Evolutionary conservation across 331 rosid species (phyloP), one percentile per base, ranked within the genome.

Genomic region (Phaseolus coccineus): DNA sequence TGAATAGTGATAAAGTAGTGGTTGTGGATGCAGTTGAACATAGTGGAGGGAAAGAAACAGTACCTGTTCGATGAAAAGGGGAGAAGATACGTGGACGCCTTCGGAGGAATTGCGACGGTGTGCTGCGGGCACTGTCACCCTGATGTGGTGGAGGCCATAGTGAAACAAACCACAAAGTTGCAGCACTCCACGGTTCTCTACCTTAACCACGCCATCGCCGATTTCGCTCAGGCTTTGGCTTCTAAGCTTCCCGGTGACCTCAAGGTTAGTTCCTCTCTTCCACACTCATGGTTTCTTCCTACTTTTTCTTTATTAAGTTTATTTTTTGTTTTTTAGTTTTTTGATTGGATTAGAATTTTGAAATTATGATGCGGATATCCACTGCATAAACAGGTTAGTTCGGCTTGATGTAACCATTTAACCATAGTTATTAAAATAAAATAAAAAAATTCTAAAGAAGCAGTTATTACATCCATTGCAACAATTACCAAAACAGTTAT

Each of bases 81-180:
- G 1, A 84, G 85, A 51, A 86, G 98, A 68, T 93, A 91, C 56
- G 39, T 93, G 67, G 98, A 93, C 59, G 98, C 90, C 1, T 93
- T 91, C 39, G 98, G 94, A 42, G 98, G 98, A 51, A 93, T 91
- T 55, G 98, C 98, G 4, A 91, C 94, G 59, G 98, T 93, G 86
- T 48, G 93, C 12, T 93, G 98, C 86, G 98, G 98, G 8, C 98
- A 93, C 88, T 91, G 97, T 73, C 98, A 93, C 74, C 97, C 94
- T 22, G 94, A 93, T 77, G 94, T 93, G 81, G 89, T 91, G 1
- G 88, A 82, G 4, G 98, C 98, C 37, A 91, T 93, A 12, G 77
- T 91, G 25, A 73, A 80, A 55, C 98, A 93, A 64, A 85, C 90
- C 22, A 89, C 80, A 19, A 90, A 89, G 40, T 22, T 93, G 57